Conservation (phyloP, 345 rosid species). For the Eucalyptus pauciflora region DNA sequence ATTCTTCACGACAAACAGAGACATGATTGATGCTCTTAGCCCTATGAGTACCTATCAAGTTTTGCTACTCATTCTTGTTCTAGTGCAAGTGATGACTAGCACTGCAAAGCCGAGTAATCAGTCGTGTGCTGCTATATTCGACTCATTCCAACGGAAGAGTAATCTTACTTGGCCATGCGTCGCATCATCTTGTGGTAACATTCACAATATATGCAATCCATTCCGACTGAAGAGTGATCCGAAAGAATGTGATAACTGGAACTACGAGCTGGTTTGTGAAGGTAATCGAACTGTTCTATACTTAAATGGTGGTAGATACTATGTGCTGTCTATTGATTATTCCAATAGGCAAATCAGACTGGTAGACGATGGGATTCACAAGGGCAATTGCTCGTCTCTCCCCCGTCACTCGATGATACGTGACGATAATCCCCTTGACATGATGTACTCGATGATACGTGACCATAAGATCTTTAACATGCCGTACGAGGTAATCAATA, state of each 20-base stretch:
- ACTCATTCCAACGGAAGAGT: too few species aligned
- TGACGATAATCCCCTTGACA: too few species aligned
- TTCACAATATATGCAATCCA: accelerated
- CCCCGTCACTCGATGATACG: accelerated
- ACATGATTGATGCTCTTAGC: too few species aligned
- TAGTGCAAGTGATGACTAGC: accelerated
- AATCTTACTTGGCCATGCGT: too few species aligned
- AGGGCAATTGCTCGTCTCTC: not conserved
- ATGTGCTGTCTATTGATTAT: not conserved
- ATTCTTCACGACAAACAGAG: too few species aligned
- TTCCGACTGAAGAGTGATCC: not conserved
- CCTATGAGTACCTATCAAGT: accelerated
- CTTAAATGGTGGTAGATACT: accelerated
- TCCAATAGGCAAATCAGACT: accelerated
- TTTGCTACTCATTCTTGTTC: too few species aligned
- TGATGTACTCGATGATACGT: too few species aligned
- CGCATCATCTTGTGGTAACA: not conserved
- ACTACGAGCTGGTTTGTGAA: too few species aligned
- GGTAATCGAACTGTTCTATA: accelerated
- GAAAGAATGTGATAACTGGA: accelerated
- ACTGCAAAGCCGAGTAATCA: accelerated
- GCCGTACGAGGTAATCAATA: too few species aligned
- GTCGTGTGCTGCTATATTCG: accelerated
- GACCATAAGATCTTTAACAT: too few species aligned
- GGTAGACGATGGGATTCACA: accelerated